Conservation (phyloP, 257 asterid species). For the Solanum tarapatanum region DNA sequence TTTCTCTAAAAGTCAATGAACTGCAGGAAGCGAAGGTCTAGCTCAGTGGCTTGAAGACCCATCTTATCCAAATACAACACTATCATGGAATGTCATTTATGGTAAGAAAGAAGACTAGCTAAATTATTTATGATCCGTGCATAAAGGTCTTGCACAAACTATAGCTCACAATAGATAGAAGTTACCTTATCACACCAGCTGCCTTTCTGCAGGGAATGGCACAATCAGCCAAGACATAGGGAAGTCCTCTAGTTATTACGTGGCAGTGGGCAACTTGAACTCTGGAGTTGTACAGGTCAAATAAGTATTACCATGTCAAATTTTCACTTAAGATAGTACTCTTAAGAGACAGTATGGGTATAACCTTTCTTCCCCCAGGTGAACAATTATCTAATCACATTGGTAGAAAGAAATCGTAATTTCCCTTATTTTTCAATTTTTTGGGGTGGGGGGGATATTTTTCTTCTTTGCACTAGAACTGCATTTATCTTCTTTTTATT, state of each 20-base stretch:
- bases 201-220: slow-evolving; percentile 52
- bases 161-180: neutral
- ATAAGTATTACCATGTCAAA: neutral
- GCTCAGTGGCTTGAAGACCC: slow-evolving; percentile 74
- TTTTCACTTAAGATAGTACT: neutral
- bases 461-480: neutral
- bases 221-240: slow-evolving; percentile 30
- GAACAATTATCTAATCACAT: neutral
- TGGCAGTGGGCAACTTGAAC: slow-evolving; percentile 69
- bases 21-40: slow-evolving; percentile 47
- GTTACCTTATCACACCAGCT: slow-evolving; percentile 11
- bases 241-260: slow-evolving; percentile 44
- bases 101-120: slow-evolving; percentile 37
- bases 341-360: neutral
- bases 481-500: neutral
- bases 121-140: neutral
- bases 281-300: slow-evolving; percentile 43
- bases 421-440: neutral
- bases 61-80: slow-evolving; percentile 36
- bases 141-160: neutral
- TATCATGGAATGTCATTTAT: slow-evolving; percentile 51
- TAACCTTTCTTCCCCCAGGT: neutral
- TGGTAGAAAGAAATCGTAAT: neutral
- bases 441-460: neutral
- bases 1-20: slow-evolving; percentile 13